Percentiles rank a stretch among this genome's conserved stretches.
These are phyloP conservation scores for Rhodotorula sp. DNA, from an alignment of 1,284 basidiomycete genomes.

Conservation along the genomic window DNA sequence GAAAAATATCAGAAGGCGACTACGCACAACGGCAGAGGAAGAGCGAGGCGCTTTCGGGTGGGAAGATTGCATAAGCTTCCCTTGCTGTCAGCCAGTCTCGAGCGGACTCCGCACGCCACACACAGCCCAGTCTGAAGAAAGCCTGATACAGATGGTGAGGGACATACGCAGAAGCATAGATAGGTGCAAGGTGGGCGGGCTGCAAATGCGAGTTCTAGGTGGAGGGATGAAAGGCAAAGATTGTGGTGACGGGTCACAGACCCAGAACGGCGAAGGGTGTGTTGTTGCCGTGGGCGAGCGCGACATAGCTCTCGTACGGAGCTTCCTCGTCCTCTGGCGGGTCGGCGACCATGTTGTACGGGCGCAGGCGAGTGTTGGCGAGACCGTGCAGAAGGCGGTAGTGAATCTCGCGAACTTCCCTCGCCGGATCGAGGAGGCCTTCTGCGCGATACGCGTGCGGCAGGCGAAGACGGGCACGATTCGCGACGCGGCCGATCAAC, in stretches of 20 bases:
- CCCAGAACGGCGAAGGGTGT: conserved; percentile 35
- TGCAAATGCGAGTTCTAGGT: neutral
- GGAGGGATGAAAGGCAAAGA: neutral
- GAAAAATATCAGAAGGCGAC: too few relatives aligned
- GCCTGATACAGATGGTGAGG: neutral
- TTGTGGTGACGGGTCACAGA: conserved; percentile 2
- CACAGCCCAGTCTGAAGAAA: neutral
- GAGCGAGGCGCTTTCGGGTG: too few relatives aligned
- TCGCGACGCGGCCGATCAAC: conserved; percentile 42
- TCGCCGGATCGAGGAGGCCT: conserved; percentile 24
- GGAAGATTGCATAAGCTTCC: too few relatives aligned
- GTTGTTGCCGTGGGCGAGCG: conserved; percentile 22
- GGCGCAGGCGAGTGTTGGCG: conserved; percentile 19
- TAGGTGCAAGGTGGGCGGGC: too few relatives aligned
- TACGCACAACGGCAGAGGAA: neutral
- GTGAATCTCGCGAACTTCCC: conserved; percentile 31
- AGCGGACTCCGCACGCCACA: too few relatives aligned
- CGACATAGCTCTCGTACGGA: conserved; percentile 2
- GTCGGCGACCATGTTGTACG: conserved; percentile 17
- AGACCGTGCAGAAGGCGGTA: conserved; percentile 28
- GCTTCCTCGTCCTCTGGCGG: neutral
- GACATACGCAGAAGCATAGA: neutral
- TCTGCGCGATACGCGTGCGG: conserved; percentile 20
- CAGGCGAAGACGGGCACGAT: conserved; percentile 37
- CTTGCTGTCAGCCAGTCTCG: too few relatives aligned